Base-by-base conservation (phyloP, 345 rosid genomes). In the Balakata baccata region DNA sequence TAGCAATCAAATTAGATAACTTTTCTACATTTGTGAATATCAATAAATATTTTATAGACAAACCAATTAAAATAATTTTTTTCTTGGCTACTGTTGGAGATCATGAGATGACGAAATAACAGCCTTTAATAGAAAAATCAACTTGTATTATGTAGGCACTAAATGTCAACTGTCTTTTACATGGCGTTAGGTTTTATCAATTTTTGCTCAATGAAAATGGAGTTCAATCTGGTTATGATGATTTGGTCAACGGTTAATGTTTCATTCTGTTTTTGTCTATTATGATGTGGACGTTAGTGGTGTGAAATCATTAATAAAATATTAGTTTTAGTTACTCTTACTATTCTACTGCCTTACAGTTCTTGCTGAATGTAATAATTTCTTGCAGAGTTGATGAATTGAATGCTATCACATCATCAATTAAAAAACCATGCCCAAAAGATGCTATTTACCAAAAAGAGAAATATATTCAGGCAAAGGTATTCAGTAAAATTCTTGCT, bases 391-490 rank as follows among this genome's bases (percentile, higher is more conserved):
- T 73, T 82, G 84, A 78, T 53, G 77, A 74, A 52, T 38, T 80
- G 70, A 70, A 69, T 63, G 71, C 66, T 25, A 67, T 53, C 9
- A 18, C 67, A 62, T 54, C 71, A 49, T 75, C 85, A 64, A 70
- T 91, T 70, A 66, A 74, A 34, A 93, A 93, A 79, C 97, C 98
- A 56, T 79, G 87, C 46, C 81, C 91, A 16, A 74, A 78, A 81
- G 95, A 89, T 69, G 70, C 78, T 18, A 69, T 85, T 68, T 68
- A 56, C 77, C 45, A 64, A 5, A 93, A 89, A 84, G 98, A 93
- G 84, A 91, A 85, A 76, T 93, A 84, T 81, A 88, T 90, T 77
- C 84, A 88, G 0, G 84, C 82, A n/a, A 93, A 93, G 95, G 98
- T 93, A 89, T 57, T 9, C 45, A 4, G 23, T 22, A 23, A 46